Evolutionary conservation across 208 protist genomes (phyloP).

Genomic region (Leishmania gerbilli): DNA sequence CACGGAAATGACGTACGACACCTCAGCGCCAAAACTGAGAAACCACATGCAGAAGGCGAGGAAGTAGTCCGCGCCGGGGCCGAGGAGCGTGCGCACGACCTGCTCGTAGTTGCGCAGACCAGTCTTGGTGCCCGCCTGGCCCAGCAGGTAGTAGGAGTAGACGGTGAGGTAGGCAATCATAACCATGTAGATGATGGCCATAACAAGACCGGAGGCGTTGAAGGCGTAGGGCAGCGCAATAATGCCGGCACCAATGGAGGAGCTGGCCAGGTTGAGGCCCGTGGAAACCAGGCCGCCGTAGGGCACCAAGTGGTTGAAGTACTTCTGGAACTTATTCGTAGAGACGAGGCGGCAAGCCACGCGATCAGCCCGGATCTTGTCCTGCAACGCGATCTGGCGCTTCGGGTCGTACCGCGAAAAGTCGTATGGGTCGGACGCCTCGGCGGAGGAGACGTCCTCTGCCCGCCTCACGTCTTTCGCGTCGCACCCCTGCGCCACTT

Average conservation of each 20-base stretch:
- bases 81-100: slow-evolving; percentile 44
- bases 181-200: slow-evolving; percentile 39
- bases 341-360: slow-evolving; percentile 30
- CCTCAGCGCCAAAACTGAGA: slow-evolving; percentile 51
- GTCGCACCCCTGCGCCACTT: neutral
- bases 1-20: slow-evolving; percentile 83
- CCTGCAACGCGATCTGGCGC: neutral
- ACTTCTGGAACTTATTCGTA: slow-evolving; percentile 28
- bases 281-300: slow-evolving; percentile 54
- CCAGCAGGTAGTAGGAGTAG: slow-evolving; percentile 64
- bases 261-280: slow-evolving; percentile 52
- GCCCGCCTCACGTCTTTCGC: neutral
- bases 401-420: slow-evolving; percentile 18
- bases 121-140: slow-evolving; percentile 30
- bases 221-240: slow-evolving; percentile 60
- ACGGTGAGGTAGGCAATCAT: slow-evolving; percentile 45
- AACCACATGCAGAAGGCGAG: slow-evolving; percentile 57
- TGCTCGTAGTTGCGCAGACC: slow-evolving; percentile 52
- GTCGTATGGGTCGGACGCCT: slow-evolving; percentile 12
- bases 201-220: slow-evolving; percentile 43
- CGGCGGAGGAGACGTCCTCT: slow-evolving; percentile 8
- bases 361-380: slow-evolving; percentile 20
- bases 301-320: slow-evolving; percentile 49
- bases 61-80: slow-evolving; percentile 57
- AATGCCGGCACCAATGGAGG: slow-evolving; percentile 63